Conservation (phyloP, 129 eudicot species). For the Gnaphalium uliginosum region DNA sequence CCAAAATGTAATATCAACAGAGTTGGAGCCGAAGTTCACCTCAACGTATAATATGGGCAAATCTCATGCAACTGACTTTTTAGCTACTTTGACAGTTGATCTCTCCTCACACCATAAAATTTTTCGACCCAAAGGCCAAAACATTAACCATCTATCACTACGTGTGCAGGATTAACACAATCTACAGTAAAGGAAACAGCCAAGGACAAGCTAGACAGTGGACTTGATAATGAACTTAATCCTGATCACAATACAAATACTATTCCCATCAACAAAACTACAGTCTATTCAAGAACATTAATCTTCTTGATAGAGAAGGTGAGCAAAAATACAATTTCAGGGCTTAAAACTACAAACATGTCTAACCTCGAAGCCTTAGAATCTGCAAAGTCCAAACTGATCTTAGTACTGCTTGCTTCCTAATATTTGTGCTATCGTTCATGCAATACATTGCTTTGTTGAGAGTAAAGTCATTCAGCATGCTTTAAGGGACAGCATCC, state of each 20-base stretch:
- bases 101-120: neutral
- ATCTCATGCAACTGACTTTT: neutral
- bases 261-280: neutral
- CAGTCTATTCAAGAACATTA: neutral
- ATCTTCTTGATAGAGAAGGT: neutral
- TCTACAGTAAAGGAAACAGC: neutral
- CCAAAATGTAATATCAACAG: neutral
- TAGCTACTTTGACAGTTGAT: neutral
- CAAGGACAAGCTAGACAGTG: neutral
- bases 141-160: neutral
- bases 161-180: neutral
- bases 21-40: neutral
- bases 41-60: neutral
- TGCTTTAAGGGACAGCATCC: neutral
- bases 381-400: neutral
- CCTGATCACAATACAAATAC: neutral
- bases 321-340: neutral
- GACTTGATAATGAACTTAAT: constrained; percentile 3
- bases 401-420: neutral
- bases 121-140: neutral
- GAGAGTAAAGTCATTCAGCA: neutral
- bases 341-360: neutral
- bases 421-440: neutral
- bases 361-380: constrained; percentile 4
- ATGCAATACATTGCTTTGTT: neutral